A percentile compares a stretch with the other conserved stretches of the same genome.
Evolutionary conservation across 768 basidiomycete species (phyloP).

Genomic region (Heimioporus sp.): DNA sequence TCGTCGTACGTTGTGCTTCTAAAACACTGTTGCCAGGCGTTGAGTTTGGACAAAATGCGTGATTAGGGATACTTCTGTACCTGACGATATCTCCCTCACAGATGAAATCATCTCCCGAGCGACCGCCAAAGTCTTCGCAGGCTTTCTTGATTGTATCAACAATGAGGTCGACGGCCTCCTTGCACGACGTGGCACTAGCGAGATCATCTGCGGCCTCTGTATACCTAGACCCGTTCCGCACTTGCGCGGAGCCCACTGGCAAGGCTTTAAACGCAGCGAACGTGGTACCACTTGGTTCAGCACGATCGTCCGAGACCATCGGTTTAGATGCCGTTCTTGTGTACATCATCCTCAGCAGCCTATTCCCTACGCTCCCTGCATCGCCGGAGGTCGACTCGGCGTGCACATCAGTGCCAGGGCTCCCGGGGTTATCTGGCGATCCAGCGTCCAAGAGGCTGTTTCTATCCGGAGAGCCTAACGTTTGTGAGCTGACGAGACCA

Average conservation of each 20-base stretch:
- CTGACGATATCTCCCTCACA: constrained; percentile 75
- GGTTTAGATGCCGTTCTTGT: constrained; percentile 20
- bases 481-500: constrained; percentile 65
- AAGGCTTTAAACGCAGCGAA: constrained; percentile 81
- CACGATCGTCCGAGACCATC: constrained; percentile 34
- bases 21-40: constrained; percentile 49
- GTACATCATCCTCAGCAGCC: constrained; percentile 30
- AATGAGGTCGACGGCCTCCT: constrained; percentile 73
- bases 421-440: background rate
- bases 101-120: constrained; percentile 46
- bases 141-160: constrained; percentile 68
- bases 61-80: constrained; percentile 36
- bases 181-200: constrained; percentile 61
- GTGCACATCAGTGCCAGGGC: background rate
- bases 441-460: constrained; percentile 50
- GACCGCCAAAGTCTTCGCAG: constrained; percentile 60
- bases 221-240: constrained; percentile 43
- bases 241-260: constrained; percentile 60
- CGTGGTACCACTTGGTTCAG: constrained; percentile 37
- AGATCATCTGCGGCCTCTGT: constrained; percentile 63
- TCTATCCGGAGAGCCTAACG: constrained; percentile 82
- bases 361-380: constrained; percentile 7
- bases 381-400: background rate
- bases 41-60: background rate
- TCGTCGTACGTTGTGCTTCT: constrained; percentile 84